Evolutionary conservation across 768 basidiomycete genomes (phyloP), one percentile per base, ranked within the genome.

Genomic region (Mycena galopus): DNA sequence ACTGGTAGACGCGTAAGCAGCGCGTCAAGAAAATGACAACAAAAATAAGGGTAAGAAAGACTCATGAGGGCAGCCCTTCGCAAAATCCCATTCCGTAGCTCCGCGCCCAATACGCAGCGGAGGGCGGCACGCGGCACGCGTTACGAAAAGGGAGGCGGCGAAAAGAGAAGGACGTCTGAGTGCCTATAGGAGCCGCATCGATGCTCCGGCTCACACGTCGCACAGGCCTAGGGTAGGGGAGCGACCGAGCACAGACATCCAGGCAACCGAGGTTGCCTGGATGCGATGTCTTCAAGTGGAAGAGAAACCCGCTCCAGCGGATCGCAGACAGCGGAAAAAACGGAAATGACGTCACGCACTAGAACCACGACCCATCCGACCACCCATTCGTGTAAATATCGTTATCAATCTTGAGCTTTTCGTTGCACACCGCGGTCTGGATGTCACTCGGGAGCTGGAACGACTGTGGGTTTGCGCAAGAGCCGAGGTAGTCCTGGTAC

Each of bases 341-440:
- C 32, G 30, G 14, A 14, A n/a, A 27, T 4, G 30, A 27, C n/a
- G 25, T 37, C 5, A 74, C 70, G 58, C 64, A 75, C 74, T 75
- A 75, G 50, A 72, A 75, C 75, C 75, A 76, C 9, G 66, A 19
- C 11, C 75, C 75, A 25, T 73, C 69, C 14, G 11, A 0, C 75
- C 75, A 76, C 35, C 65, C 68, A 27, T 71, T 73, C 33, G 47
- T 25, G 21, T 76, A 76, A 3, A 76, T 56, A 27, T 74, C 73
- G 30, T 77, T 50, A 17, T 67, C 33, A 10, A 78, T 71, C 60
- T 78, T 78, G 64, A 78, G 74, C 35, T 69, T 62, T 21, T 72
- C 19, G 56, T 78, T 76, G 47, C 77, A 78, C 29, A 77, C 77
- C 11, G 75, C 77, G 23, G 63, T 67, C 55, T 78, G 77, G 51